phyloP scores from a whole-genome alignment of 768 basidiomycete species.

The Psilocybe cyanescens region DNA sequence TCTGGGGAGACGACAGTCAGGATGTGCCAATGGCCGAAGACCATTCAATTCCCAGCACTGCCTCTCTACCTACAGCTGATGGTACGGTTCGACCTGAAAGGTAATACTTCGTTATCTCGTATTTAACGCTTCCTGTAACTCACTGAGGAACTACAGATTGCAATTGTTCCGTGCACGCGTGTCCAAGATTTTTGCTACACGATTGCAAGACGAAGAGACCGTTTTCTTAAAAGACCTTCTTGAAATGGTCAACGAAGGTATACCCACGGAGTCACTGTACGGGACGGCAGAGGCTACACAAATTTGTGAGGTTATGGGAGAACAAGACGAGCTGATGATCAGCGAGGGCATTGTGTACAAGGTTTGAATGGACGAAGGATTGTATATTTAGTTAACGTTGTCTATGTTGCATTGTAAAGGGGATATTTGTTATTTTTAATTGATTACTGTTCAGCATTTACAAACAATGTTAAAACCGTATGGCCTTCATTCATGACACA shows the following conservation, averaged over 20 bases:
- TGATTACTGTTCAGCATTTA: background rate
- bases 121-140: conserved; percentile 7
- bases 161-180: conserved; percentile 82
- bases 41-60: conserved; percentile 34
- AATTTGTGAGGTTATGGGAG: conserved; percentile 76
- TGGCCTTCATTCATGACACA: no score
- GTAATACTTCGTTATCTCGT: conserved; percentile 39
- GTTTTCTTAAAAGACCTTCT: conserved; percentile 73
- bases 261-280: conserved; percentile 71
- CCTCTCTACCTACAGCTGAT: conserved; percentile 37
- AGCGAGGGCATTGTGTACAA: conserved; percentile 88
- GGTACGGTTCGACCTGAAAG: conserved; percentile 58
- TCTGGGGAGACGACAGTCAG: conserved; percentile 72
- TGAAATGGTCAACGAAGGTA: conserved; percentile 75
- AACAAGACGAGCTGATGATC: conserved; percentile 84
- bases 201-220: conserved; percentile 76
- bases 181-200: conserved; percentile 69
- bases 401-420: background rate
- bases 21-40: conserved; percentile 65
- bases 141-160: conserved; percentile 47
- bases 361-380: conserved; percentile 45
- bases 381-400: conserved; percentile 12
- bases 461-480: no score
- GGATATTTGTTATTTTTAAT: background rate
- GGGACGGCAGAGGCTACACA: conserved; percentile 80